A percentile compares a stretch with the other conserved stretches of the same genome.
Evolutionary conservation across 805 yeast species (phyloP).

Genomic region (Ogataea nakhonphanomensis): DNA sequence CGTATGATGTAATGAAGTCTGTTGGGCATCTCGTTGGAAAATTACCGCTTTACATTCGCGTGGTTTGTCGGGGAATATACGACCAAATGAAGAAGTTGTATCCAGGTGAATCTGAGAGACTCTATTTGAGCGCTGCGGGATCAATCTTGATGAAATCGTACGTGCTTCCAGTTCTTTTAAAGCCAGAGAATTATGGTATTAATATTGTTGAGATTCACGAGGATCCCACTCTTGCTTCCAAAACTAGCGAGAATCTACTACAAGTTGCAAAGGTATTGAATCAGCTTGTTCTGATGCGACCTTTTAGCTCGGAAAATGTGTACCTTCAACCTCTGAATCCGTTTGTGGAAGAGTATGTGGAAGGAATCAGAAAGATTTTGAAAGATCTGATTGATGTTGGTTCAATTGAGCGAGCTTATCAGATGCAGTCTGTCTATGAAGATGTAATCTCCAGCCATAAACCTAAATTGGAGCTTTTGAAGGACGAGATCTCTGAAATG

Average conservation of each 20-base stretch:
- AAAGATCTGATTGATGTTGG: conserved; percentile 48
- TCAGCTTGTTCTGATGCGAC: conserved; percentile 65
- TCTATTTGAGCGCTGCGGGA: conserved; percentile 65
- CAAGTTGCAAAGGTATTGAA: conserved; percentile 56
- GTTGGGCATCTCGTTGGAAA: conserved; percentile 39
- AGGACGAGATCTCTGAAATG: conserved; percentile 43
- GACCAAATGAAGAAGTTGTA: conserved; percentile 35
- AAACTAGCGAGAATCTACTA: conserved; percentile 46
- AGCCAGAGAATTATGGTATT: conserved; percentile 59
- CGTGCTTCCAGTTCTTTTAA: conserved; percentile 42
- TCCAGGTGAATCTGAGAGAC: conserved; percentile 58
- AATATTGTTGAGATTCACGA: conserved; percentile 22
- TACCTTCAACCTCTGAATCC: conserved; percentile 80
- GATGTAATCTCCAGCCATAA: conserved; percentile 54
- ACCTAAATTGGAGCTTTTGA: conserved; percentile 43
- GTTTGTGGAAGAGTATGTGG: conserved; percentile 52
- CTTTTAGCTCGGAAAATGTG: conserved; percentile 58
- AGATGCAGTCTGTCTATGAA: conserved; percentile 55
- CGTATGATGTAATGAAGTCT: conserved; percentile 56
- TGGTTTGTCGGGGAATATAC: conserved; percentile 45
- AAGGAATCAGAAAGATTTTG: conserved; percentile 43
- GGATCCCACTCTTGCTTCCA: conserved; percentile 25
- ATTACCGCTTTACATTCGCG: conserved; percentile 56
- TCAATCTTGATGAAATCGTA: conserved; percentile 56
- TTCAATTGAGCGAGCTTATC: conserved; percentile 57